Evolutionary conservation across 108 stramenopile species (phyloP), one percentile per base, ranked within the genome.

Genomic region (Discostella stelligeroides): DNA sequence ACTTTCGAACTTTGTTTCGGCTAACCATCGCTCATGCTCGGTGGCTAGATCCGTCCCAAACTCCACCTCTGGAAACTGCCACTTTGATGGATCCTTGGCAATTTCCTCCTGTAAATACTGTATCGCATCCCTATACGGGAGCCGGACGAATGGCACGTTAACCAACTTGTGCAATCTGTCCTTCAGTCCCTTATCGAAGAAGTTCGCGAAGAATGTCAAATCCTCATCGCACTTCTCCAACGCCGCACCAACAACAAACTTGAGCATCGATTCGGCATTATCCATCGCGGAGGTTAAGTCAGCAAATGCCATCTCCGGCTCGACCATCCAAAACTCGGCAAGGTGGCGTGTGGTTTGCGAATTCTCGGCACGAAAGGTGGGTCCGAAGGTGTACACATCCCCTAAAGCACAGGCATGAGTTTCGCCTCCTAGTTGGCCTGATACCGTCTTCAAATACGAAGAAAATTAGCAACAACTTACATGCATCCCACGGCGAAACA

Each of bases 301-400:
- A 13, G 96, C 95, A 80, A 99, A 99, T 27, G 97, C 95, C 93
- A 99, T 96, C 85, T 99, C 99, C 7, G 98, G 98, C 84, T 99
- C 99, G 30, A 98, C 95, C 97, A 97, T 97, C 75, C 91, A 86
- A 76, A 98, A 98, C 72, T 98, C 96, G 14, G 96, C 95, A 39
- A 99, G 79, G 71, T 98, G 99, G 25, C 97, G 83, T n/a, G 96
- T 84, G 13, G 99, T 99, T 80, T 99, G 96, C 15, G 87, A 89
- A 79, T 98, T 98, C 85, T 99, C 99, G n/a, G 99, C 99, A 12
- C 99, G 94, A 68, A 99, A 99, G 30, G 99, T 98, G 27, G 99
- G 99, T 15, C 99, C 99, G 75, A 99, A 99, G 7, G 98, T 99
- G 76, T 99, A 99, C 39, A 99, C 90, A 82, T 98, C 97, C 27